Conservation (phyloP, 164 flowering plant species). For the Chimonanthus salicifolius region DNA sequence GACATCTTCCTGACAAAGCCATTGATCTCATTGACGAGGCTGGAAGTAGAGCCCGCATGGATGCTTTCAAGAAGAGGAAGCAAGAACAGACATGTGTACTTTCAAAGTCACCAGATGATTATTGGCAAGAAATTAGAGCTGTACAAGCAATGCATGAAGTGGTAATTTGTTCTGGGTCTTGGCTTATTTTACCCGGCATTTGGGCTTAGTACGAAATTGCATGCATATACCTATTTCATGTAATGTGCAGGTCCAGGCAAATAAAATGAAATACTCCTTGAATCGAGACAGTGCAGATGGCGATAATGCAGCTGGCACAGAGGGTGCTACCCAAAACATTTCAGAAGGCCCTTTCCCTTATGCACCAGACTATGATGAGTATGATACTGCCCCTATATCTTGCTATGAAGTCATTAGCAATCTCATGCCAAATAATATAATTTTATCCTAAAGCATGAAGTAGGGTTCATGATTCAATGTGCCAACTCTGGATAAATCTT, state of each 20-base stretch:
- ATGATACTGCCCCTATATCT: constrained; percentile 18
- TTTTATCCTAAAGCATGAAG: neutral
- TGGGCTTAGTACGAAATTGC: neutral
- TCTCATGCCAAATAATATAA: too few relatives aligned
- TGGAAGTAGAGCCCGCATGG: constrained; percentile 78
- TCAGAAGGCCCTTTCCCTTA: constrained; percentile 29
- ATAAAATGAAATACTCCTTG: constrained; percentile 29
- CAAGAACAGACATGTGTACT: constrained; percentile 51
- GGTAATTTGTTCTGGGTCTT: constrained; percentile 34
- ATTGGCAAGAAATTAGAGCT: constrained; percentile 83
- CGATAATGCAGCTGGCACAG: constrained; percentile 21
- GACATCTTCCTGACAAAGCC: constrained; percentile 91
- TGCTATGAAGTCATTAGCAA: constrained; percentile 7
- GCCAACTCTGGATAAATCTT: too few relatives aligned
- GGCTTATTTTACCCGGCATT: neutral
- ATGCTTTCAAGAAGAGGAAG: constrained; percentile 52
- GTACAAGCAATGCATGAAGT: constrained; percentile 75
- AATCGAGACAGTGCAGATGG: constrained; percentile 8
- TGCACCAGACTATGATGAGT: constrained; percentile 42
- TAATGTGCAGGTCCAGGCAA: constrained; percentile 39
- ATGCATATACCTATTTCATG: neutral
- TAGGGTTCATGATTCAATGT: neutral
- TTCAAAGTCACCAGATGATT: constrained; percentile 61
- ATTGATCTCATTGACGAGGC: constrained; percentile 96
- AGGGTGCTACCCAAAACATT: constrained; percentile 22